Evolutionary conservation across 2,329 filamentous ascomycete genomes (phyloP), one percentile per base, ranked within the genome.

Genomic region (Diaporthe caulivora): DNA sequence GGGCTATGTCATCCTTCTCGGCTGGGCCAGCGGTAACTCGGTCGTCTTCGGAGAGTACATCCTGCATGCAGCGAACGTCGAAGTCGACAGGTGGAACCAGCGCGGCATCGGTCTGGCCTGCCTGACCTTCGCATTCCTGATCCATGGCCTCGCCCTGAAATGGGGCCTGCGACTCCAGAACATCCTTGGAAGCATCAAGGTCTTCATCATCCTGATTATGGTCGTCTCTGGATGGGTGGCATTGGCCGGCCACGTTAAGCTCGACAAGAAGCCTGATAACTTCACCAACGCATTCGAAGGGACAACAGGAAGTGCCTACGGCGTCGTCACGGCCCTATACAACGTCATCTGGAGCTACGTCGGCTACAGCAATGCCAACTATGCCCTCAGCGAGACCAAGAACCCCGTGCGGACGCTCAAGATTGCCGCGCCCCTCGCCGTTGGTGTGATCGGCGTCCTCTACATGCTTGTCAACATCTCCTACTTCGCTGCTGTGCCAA

Each of bases 341-440:
- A 92, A 92, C 77, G 90, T 94, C 0, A 90, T 92, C 57, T 93
- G 93, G 79, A 92, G 91, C 0, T 94, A 93, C 72, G 86, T 91
- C 0, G 92, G 92, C 0, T 83, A 92, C 31, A 65, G 86, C 69
- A 94, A 93, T 74, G 86, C 91, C 75, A 93, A 92, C 81, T 92
- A 93, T 76, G 92, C 94, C 5, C 84, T 94, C 67, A 93, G 92
- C 78, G 92, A 94, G 79, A 92, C 94, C 26, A 90, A 90, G 74
- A 86, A 94, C 74, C 92, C 92, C 0, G 87, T 94, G 0, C 83
- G 87, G 18, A 94, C 92, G 0, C 80, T 94, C 21, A 91, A 88
- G 69, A 89, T 89, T 0, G 92, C 92, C 1, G 89, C 89, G 0
- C 83, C 90, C 1, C 85, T 87, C 0, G 91, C 91, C 68, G 83